Conservation (phyloP, 2,329 filamentous ascomycete species). For the Fusarium bulbicola region DNA sequence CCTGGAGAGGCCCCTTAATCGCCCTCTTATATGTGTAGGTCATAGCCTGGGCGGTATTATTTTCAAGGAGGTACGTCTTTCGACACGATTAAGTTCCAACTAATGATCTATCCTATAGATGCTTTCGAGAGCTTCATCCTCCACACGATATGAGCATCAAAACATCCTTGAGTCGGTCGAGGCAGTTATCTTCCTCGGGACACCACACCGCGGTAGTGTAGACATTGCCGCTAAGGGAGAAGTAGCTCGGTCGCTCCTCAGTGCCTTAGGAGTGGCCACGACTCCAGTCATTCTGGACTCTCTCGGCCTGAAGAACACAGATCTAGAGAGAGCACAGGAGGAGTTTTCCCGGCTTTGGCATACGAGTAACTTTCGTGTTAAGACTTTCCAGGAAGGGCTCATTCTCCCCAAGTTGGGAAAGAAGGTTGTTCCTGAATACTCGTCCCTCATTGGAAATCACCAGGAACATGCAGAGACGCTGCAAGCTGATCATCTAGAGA, state of each 20-base stretch:
- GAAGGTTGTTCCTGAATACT: not conserved
- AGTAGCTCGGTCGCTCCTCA: not conserved
- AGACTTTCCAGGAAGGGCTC: not conserved
- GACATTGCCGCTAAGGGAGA: not conserved
- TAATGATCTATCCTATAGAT: rapidly evolving
- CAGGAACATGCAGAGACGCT: not conserved
- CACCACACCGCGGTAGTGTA: not conserved
- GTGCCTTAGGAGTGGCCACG: not conserved
- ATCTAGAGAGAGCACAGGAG: not conserved
- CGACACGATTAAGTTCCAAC: rapidly evolving
- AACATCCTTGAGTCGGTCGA: not conserved
- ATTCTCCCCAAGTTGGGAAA: not conserved
- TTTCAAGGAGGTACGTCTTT: not conserved
- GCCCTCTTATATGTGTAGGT: not conserved
- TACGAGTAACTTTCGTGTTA: not conserved
- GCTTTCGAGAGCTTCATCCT: not conserved
- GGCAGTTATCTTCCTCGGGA: not conserved
- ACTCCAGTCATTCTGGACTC: not conserved
- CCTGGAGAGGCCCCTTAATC: rapidly evolving
- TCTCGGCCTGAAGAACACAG: rapidly evolving
- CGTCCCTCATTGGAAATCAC: not conserved
- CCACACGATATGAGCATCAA: rapidly evolving
- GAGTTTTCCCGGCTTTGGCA: not conserved
- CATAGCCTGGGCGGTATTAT: not conserved
- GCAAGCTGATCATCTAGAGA: not conserved